phyloP scores from a whole-genome alignment of 345 rosid genomes.

The Erysimum cheiranthoides region DNA sequence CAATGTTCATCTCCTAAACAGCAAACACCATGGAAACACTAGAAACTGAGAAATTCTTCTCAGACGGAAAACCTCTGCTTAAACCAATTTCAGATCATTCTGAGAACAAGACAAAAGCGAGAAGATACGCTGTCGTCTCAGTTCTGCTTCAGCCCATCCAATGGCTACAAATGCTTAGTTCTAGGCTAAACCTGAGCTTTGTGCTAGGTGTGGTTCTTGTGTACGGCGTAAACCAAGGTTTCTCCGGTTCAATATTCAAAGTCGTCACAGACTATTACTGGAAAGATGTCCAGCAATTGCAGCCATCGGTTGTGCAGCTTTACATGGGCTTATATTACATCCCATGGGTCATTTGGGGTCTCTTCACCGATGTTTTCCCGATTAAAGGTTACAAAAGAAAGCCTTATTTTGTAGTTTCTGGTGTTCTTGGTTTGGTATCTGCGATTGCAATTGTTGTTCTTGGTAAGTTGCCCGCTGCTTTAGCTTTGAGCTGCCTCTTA shows the following conservation, averaged over 20 bases:
- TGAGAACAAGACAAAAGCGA: conserved; percentile 11
- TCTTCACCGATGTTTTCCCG: conserved; percentile 76
- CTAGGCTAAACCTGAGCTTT: conserved; percentile 66
- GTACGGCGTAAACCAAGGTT: conserved; percentile 81
- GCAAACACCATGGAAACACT: conserved; percentile 40
- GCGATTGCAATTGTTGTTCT: conserved; percentile 57
- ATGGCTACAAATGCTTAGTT: conserved; percentile 75
- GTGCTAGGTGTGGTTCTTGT: conserved; percentile 67
- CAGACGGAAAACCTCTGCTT: conserved; percentile 33
- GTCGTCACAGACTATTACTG: conserved; percentile 82
- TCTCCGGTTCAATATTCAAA: conserved; percentile 75
- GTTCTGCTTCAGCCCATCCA: conserved; percentile 64
- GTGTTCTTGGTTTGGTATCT: conserved; percentile 62
- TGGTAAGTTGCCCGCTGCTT: conserved; percentile 55
- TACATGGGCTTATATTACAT: conserved; percentile 75
- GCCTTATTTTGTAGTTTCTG: conserved; percentile 75
- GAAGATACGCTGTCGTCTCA: conserved; percentile 40
- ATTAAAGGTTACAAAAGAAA: conserved; percentile 68
- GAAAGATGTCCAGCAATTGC: conserved; percentile 79
- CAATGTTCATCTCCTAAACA: conserved; percentile 38
- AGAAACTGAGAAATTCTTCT: conserved; percentile 44
- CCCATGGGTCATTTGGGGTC: conserved; percentile 85
- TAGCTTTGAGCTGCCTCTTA: conserved; percentile 65
- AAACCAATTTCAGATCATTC: conserved; percentile 40
- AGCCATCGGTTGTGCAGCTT: conserved; percentile 77